Percentiles rank a stretch among this genome's conserved stretches.
Conservation (phyloP, 306 rosid genomes). For the Corylus americana region DNA sequence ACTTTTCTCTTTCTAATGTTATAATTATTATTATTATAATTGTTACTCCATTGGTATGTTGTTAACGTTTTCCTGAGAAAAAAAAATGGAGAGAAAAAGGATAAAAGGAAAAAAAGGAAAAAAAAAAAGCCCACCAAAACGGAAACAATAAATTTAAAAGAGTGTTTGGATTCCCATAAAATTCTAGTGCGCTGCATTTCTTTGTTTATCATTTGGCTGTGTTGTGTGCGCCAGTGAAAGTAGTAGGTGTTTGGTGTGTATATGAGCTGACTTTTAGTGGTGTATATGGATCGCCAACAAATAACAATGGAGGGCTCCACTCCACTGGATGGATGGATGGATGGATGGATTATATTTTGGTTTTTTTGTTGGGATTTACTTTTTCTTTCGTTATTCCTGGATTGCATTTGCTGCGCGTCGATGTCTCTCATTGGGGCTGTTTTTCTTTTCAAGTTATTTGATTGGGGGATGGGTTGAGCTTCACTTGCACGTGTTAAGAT, state of each 20-base stretch:
- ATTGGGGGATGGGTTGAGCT: slow-evolving; percentile 13
- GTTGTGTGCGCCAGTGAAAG: slow-evolving; percentile 41
- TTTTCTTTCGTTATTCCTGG: neutral
- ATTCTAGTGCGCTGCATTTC: slow-evolving; percentile 30
- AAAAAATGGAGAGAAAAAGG: slow-evolving; percentile 40
- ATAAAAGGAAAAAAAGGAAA: slow-evolving; percentile 15
- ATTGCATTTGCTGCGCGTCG: no score
- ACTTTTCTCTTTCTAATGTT: slow-evolving; percentile 5
- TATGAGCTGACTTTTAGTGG: slow-evolving; percentile 2
- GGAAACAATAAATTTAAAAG: slow-evolving; percentile 30
- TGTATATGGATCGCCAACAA: neutral
- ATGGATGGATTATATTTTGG: neutral
- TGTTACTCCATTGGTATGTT: slow-evolving; percentile 36
- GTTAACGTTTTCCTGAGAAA: slow-evolving; percentile 60
- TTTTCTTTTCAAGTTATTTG: slow-evolving; percentile 3
- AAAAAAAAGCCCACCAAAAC: slow-evolving; percentile 28
- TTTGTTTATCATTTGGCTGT: slow-evolving; percentile 30
- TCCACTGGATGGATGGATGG: neutral
- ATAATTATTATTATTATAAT: slow-evolving; percentile 30
- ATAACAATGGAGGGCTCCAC: slow-evolving; percentile 6
- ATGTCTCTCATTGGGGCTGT: neutral
- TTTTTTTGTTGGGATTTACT: neutral
- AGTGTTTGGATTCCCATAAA: slow-evolving; percentile 59
- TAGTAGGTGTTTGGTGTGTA: neutral
- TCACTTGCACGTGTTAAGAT: slow-evolving; percentile 25